Percentiles rank a stretch among this genome's conserved stretches.
phyloP scores from a whole-genome alignment of 768 basidiomycete species.

The Phaffia australis region DNA sequence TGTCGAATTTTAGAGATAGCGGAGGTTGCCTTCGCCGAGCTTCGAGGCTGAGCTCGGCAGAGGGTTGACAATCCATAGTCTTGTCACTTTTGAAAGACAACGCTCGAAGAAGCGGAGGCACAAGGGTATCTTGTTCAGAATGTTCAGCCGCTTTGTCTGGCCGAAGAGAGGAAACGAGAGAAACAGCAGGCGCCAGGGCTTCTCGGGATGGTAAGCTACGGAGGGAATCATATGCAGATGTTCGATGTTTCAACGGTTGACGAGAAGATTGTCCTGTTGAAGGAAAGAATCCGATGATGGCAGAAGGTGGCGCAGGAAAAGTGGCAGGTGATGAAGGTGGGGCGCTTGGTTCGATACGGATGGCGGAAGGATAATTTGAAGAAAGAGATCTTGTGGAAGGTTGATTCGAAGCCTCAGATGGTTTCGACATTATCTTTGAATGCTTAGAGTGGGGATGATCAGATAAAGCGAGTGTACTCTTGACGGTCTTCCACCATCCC shows the following conservation, averaged over 20 bases:
- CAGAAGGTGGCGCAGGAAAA: constrained; percentile 1
- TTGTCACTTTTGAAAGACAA: constrained; percentile 16
- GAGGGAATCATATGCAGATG: constrained; percentile 8
- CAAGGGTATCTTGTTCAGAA: constrained; percentile 9
- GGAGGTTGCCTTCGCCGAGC: constrained; percentile 35
- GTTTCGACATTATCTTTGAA: not conserved
- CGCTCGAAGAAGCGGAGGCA: constrained; percentile 20
- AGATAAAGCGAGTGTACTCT: constrained; percentile 32
- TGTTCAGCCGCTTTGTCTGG: constrained; percentile 20
- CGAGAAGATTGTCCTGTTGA: not conserved
- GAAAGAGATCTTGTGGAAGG: not conserved
- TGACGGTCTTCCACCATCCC: constrained; percentile 40
- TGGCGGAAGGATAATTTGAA: not conserved
- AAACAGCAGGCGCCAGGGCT: constrained; percentile 6
- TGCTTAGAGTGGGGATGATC: not conserved
- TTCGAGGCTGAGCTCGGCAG: constrained; percentile 32
- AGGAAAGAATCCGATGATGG: constrained; percentile 14
- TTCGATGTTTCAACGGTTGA: not conserved
- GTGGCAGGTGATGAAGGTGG: not conserved
- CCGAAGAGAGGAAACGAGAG: not conserved
- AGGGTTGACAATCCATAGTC: constrained; percentile 22
- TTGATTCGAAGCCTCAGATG: not conserved
- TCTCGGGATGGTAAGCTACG: not conserved
- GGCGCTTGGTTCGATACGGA: not conserved
- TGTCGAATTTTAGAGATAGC: constrained; percentile 31